Base-by-base conservation (phyloP, 495 filamentous ascomycete species). In the Neurospora sp. region DNA sequence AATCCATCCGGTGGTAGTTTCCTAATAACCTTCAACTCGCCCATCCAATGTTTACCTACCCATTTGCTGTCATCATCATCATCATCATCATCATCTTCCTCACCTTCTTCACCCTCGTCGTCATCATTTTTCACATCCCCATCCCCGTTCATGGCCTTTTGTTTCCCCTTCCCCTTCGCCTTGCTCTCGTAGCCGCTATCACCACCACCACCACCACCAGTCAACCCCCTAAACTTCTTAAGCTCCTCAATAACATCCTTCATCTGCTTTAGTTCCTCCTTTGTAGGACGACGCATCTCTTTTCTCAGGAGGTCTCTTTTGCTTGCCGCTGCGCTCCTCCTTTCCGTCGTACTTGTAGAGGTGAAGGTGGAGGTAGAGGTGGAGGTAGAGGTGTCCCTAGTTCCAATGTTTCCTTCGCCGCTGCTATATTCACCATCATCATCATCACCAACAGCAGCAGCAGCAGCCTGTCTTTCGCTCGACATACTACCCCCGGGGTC, bases 1-100 rank as follows among this genome's bases (percentile, higher is more conserved):
- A 31, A 31, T 31, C 42, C 17, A 39, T 59, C 44, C 40, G 3
- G 53, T 73, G 3, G 45, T 73, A 69, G 94, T 93, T 95, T n/a
- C 95, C 53, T 65, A 17, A 65, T 65, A 1, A 65, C 14, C 27
- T 31, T 17, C 53, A 65, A 17, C 53, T 35, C 53, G 6, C 53
- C 53, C 53, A 35, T 65, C 53, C 53, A 65, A 8, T 65, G 53
- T 65, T 65, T 65, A 17, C 53, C 53, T 37, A 27, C 53, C 53
- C 53, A 65, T 35, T 65, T 27, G 6, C 53, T 65, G 6, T 65
- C 35, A 37, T 37, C 4, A 1, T 37, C 0, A 37, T 37, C 0
- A 37, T 65, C 35, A 37, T 37, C 4, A 1, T 37, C 0, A 37
- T 37, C 0, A 37, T 37, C 35, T 7, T 37, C 0, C 0, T 59